Evolutionary conservation across 768 basidiomycete species (phyloP), one percentile per base, ranked within the genome.

Genomic region (Leccinum fibrillosum): DNA sequence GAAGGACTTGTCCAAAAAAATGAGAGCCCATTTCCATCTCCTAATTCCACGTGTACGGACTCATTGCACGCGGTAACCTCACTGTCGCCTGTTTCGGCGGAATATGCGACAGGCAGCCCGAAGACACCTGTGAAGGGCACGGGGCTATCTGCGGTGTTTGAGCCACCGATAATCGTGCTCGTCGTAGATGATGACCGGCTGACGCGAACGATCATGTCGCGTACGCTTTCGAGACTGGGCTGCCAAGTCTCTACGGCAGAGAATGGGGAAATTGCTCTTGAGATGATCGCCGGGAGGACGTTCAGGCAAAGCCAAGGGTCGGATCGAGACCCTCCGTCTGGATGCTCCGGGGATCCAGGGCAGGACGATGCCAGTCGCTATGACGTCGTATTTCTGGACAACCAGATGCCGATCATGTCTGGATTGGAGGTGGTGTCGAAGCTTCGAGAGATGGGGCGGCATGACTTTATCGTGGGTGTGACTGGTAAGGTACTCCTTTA

Each of bases 141-240:
- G 13, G 61, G 56, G 2, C 8, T 21, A n/a, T 49, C 60, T 25
- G 26, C 13, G 13, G 51, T 72, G 39, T 77, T 85, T 44, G 83
- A 85, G 54, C 71, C 77, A 5, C 81, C 79, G 8, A 68, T 92
- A 63, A 78, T 78, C 13, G 89, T 90, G 49, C 77, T 92, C 19
- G 89, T 93, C 3, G 92, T 93, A 0, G 92, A 93, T 64, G 90
- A 94, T 66, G 93, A 95, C 70, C 72, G 79, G 11, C 71, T 94
- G 54, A 94, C 93, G 53, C 82, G 92, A 52, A 85, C 81, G 52
- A 75, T 94, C 59, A 93, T 94, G 92, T 81, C 79, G 59, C 80
- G 91, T 23, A 82, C 92, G 71, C 76, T 94, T 45, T 81, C 82
- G n/a, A 79, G 91, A 35, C 76, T 94, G 2, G 91, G 92, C 1